Evolutionary conservation across 2,329 filamentous ascomycete genomes (phyloP).

Genomic region (Anthostomella pinea): DNA sequence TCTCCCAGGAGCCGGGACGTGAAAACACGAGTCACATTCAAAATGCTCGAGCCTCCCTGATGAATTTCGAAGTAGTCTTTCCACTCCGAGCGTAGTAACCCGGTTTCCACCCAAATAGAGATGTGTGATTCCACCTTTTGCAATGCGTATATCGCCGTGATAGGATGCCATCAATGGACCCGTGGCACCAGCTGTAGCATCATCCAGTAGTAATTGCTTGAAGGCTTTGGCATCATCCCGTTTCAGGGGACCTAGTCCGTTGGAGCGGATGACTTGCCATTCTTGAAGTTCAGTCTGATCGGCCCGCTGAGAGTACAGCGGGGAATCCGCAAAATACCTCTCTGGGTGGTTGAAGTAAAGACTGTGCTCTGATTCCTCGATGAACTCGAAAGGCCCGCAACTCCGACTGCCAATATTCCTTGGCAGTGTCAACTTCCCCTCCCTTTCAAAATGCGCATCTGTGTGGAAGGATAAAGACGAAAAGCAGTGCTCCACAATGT

Average conservation of each 20-base stretch:
- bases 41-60: conserved; percentile 50
- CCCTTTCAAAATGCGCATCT: conserved; percentile 39
- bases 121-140: conserved; percentile 47
- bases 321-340: conserved; percentile 49
- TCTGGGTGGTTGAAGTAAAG: conserved; percentile 42
- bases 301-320: conserved; percentile 34
- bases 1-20: conserved; percentile 27
- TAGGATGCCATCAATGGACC: conserved; percentile 15
- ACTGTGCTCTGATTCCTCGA: conserved; percentile 49
- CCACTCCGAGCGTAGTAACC: conserved; percentile 43
- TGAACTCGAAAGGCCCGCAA: conserved; percentile 42
- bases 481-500: conserved; percentile 34
- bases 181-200: conserved; percentile 8
- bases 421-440: conserved; percentile 41
- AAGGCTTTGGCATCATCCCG: conserved; percentile 33
- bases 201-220: conserved; percentile 30
- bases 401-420: conserved; percentile 28
- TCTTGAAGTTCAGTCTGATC: conserved; percentile 24
- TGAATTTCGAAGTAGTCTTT: conserved; percentile 40
- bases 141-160: conserved; percentile 23
- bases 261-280: conserved; percentile 32
- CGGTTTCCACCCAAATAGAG: conserved; percentile 50
- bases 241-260: conserved; percentile 31
- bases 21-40: conserved; percentile 46
- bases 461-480: conserved; percentile 32